Conservation (phyloP, 2,329 filamentous ascomycete species). For the Pseudovirgaria hyperparasitica region DNA sequence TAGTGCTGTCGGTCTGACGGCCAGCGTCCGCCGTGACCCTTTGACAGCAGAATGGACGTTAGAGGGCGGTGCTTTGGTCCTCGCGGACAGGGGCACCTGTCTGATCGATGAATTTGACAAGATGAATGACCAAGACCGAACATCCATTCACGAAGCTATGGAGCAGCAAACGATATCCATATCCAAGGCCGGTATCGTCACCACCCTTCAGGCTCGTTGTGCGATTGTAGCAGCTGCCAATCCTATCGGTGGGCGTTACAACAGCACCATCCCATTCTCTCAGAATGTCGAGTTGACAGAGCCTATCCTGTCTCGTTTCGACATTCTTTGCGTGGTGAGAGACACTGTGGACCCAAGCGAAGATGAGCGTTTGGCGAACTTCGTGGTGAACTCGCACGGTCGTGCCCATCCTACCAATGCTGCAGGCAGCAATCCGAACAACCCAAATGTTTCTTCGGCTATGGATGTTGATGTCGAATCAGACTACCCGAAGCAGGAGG, state of each 20-base stretch:
- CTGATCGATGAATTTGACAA: conserved; percentile 99
- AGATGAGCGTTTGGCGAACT: conserved; percentile 84
- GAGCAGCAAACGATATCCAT: conserved; percentile 99
- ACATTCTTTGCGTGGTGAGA: conserved; percentile 89
- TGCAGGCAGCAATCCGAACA: conserved; percentile 18
- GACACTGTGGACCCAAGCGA: conserved; percentile 88
- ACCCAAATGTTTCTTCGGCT: conserved; percentile 17
- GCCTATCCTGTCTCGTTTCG: conserved; percentile 94
- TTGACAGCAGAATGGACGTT: conserved; percentile 95
- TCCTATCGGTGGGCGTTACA: conserved; percentile 91
- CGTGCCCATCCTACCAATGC: conserved; percentile 60
- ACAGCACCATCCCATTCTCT: conserved; percentile 88
- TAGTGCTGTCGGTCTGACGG: conserved; percentile 92
- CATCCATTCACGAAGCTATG: conserved; percentile 98
- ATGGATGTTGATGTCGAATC: conserved; percentile 39
- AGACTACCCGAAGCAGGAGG: conserved; percentile 40
- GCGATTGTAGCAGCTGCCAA: conserved; percentile 95
- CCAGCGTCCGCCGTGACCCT: conserved; percentile 88
- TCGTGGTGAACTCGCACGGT: conserved; percentile 89
- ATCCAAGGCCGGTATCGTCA: conserved; percentile 96
- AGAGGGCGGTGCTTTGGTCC: conserved; percentile 86
- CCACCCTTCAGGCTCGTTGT: conserved; percentile 88
- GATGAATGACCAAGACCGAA: conserved; percentile 98
- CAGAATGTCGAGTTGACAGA: conserved; percentile 95
- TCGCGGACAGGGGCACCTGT: conserved; percentile 89